Conservation (phyloP, 192 early-diverging fungal genomes). For the Spizellomyces punctatus region DNA sequence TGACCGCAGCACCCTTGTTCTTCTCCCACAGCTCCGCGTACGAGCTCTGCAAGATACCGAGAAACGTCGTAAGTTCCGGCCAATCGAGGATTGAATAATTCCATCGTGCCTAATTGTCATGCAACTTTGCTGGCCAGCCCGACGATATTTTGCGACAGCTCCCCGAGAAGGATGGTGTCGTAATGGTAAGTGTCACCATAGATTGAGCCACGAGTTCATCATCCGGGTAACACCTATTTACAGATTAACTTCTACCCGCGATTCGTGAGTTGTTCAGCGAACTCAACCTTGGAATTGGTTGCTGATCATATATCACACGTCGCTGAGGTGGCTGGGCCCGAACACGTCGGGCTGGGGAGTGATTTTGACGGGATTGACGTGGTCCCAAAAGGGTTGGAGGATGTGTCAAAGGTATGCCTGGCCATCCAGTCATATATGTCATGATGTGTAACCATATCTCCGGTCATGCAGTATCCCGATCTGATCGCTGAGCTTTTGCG, state of each 20-base stretch:
- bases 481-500: slow-evolving; percentile 45
- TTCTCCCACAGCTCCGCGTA: slow-evolving; percentile 65
- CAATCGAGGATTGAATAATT: background rate
- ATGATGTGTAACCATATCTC: background rate
- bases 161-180: slow-evolving; percentile 55
- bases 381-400: slow-evolving; percentile 58
- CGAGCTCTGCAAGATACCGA: slow-evolving; percentile 50
- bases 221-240: background rate
- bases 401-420: slow-evolving; percentile 50
- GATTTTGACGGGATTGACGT: slow-evolving; percentile 65
- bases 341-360: slow-evolving; percentile 63
- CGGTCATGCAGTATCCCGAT: slow-evolving; percentile 41
- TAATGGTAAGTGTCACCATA: slow-evolving; percentile 42
- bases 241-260: slow-evolving; percentile 59
- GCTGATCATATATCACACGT: slow-evolving; percentile 66
- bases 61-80: slow-evolving; percentile 50
- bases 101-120: background rate
- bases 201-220: background rate
- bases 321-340: slow-evolving; percentile 47
- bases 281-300: slow-evolving; percentile 43
- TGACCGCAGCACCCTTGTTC: slow-evolving; percentile 58
- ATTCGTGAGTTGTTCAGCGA: slow-evolving; percentile 47
- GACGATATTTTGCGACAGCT: slow-evolving; percentile 54
- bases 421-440: background rate
- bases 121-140: slow-evolving; percentile 23